phyloP scores from a whole-genome alignment of 2,329 filamentous ascomycete genomes.

The Mycosphaerella sp. region DNA sequence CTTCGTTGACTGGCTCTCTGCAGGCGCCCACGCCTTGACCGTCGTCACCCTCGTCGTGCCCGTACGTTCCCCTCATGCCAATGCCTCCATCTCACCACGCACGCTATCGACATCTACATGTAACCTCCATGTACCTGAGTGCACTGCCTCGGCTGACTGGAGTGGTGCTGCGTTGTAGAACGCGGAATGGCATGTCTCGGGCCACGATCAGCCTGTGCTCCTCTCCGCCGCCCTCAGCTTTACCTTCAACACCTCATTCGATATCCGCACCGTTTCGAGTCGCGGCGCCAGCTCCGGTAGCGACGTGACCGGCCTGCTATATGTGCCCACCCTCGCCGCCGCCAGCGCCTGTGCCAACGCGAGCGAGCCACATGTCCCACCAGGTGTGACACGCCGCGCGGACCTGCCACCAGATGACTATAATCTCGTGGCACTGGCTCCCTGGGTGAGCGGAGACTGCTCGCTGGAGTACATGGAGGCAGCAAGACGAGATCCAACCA shows the following conservation, averaged over 20 bases:
- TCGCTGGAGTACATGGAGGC: conserved; percentile 63
- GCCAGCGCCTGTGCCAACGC: conserved; percentile 58
- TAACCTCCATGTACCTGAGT: too few relatives aligned
- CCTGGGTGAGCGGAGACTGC: conserved; percentile 74
- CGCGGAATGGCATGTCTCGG: conserved; percentile 18
- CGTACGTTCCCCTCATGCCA: conserved; percentile 3
- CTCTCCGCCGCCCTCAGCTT: conserved; percentile 32
- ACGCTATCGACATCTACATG: too few relatives aligned
- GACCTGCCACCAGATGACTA: conserved; percentile 63
- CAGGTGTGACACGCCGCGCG: conserved; percentile 65
- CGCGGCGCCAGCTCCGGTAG: conserved; percentile 57
- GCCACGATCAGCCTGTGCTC: conserved; percentile 14
- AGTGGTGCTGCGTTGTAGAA: conserved; percentile 11
- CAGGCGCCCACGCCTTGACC: conserved; percentile 28
- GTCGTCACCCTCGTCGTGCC: conserved; percentile 30
- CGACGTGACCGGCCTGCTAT: conserved; percentile 71
- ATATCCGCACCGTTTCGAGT: conserved; percentile 70
- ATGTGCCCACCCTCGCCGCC: conserved; percentile 63
- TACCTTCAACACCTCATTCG: conserved; percentile 37
- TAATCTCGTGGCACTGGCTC: conserved; percentile 73
- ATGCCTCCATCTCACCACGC: neutral
- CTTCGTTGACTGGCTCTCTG: conserved; percentile 16
- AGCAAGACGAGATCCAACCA: conserved; percentile 52
- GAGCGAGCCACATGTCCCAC: conserved; percentile 61
- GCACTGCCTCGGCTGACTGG: too few relatives aligned